Evolutionary conservation across 2,329 filamentous ascomycete genomes (phyloP).

Genomic region (Penicillium sp.): DNA sequence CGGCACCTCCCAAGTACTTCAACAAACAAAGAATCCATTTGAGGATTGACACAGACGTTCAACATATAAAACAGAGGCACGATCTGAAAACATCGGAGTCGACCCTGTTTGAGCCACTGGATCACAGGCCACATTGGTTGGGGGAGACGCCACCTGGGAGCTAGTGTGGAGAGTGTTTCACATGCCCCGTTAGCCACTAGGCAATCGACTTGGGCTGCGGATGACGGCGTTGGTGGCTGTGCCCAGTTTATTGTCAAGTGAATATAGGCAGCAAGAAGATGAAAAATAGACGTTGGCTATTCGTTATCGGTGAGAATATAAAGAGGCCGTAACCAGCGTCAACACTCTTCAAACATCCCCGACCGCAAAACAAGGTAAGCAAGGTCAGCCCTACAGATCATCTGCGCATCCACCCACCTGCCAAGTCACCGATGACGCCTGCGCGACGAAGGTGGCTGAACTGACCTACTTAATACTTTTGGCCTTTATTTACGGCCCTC

Average conservation of each 20-base stretch:
- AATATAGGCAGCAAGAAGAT: background rate
- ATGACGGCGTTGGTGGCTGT: background rate
- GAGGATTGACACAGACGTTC: background rate
- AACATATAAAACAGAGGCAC: background rate
- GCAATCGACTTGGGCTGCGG: background rate
- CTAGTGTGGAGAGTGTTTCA: background rate
- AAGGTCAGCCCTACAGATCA: background rate
- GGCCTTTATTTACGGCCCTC: background rate
- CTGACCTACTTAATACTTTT: background rate
- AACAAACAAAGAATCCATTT: background rate
- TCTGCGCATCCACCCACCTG: background rate
- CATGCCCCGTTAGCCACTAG: background rate
- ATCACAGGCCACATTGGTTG: background rate
- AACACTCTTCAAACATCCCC: background rate
- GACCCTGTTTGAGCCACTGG: background rate
- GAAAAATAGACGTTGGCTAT: background rate
- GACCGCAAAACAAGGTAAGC: background rate
- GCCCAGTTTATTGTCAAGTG: background rate
- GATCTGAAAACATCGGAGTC: too few relatives aligned
- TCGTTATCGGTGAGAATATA: background rate
- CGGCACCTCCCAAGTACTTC: background rate
- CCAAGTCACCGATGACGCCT: slow-evolving; percentile 22
- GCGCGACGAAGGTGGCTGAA: slow-evolving; percentile 22
- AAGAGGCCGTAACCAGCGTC: background rate
- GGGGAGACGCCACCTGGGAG: background rate